Percentiles rank a stretch among this genome's conserved stretches.
Evolutionary conservation across 2,329 filamentous ascomycete species (phyloP).

Genomic region (Onygenales sp.): DNA sequence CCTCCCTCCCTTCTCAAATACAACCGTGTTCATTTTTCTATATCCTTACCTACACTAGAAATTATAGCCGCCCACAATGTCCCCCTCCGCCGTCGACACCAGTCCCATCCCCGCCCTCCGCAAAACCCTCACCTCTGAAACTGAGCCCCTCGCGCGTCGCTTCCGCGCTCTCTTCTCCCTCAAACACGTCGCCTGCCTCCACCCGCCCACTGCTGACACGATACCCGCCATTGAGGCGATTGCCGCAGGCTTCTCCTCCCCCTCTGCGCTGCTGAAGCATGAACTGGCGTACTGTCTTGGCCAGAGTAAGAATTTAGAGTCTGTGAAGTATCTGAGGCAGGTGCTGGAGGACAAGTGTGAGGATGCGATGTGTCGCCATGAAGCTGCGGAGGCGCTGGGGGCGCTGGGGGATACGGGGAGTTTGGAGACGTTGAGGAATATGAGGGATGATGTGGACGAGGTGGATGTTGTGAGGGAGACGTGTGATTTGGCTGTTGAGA

Average conservation of each 20-base stretch:
- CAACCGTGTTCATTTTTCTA: neutral
- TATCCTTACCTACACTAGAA: neutral
- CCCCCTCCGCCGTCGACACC: neutral
- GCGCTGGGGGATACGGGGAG: conserved; percentile 70
- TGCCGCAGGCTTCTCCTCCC: conserved; percentile 72
- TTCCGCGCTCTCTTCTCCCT: conserved; percentile 97
- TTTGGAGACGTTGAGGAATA: conserved; percentile 60
- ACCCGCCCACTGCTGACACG: conserved; percentile 46
- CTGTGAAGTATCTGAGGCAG: conserved; percentile 60
- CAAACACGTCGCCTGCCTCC: conserved; percentile 75
- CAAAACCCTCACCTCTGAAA: conserved; percentile 69
- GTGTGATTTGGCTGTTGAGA: conserved; percentile 90
- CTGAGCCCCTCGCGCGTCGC: conserved; percentile 71
- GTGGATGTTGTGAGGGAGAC: conserved; percentile 81
- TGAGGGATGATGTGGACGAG: conserved; percentile 68
- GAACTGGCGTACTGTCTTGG: conserved; percentile 95
- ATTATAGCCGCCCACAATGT: neutral
- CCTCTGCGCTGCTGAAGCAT: conserved; percentile 87
- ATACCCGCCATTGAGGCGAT: conserved; percentile 68
- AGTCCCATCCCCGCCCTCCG: conserved; percentile 40
- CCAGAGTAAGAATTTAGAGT: conserved; percentile 70
- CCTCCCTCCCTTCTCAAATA: neutral
- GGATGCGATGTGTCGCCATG: conserved; percentile 91
- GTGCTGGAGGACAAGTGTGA: conserved; percentile 72
- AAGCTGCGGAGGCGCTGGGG: conserved; percentile 89